Conservation (phyloP, 345 rosid genomes). For the Raphanus sativus region DNA sequence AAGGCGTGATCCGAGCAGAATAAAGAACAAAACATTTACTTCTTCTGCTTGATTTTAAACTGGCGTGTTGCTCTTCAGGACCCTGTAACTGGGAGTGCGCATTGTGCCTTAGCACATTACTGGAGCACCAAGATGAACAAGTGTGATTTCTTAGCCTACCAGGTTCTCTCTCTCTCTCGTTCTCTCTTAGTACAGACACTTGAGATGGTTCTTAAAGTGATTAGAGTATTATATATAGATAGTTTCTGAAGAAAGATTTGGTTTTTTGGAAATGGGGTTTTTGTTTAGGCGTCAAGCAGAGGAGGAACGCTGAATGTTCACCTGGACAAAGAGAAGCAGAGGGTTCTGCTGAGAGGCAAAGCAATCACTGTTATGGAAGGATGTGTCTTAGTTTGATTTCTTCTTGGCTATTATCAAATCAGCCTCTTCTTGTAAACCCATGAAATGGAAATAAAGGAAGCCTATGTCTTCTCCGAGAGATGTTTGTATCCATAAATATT, state of each 20-base stretch:
- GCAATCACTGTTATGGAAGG: constrained; percentile 71
- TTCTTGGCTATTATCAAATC: background rate
- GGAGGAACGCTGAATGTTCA: constrained; percentile 55
- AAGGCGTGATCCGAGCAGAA: background rate
- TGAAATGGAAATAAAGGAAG: background rate
- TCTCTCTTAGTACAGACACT: background rate
- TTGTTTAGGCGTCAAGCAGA: constrained; percentile 60
- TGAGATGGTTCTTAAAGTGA: background rate
- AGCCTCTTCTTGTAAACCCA: background rate
- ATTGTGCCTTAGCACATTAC: constrained; percentile 72
- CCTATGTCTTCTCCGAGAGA: background rate
- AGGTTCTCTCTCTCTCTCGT: constrained; percentile 30
- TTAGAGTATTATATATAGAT: background rate
- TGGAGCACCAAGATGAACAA: constrained; percentile 42
- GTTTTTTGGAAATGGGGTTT: background rate
- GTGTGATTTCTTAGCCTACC: constrained; percentile 52
- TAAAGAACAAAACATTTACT: background rate
- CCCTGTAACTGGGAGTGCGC: constrained; percentile 76
- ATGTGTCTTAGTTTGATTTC: constrained; percentile 46
- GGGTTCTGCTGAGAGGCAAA: constrained; percentile 64
- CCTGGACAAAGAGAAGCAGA: constrained; percentile 47
- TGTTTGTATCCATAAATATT: background rate
- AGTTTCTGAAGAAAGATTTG: background rate
- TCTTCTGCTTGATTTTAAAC: background rate
- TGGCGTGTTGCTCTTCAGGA: constrained; percentile 46